Conservation (phyloP, 768 basidiomycete genomes). For the Leccinum fibrillosum region DNA sequence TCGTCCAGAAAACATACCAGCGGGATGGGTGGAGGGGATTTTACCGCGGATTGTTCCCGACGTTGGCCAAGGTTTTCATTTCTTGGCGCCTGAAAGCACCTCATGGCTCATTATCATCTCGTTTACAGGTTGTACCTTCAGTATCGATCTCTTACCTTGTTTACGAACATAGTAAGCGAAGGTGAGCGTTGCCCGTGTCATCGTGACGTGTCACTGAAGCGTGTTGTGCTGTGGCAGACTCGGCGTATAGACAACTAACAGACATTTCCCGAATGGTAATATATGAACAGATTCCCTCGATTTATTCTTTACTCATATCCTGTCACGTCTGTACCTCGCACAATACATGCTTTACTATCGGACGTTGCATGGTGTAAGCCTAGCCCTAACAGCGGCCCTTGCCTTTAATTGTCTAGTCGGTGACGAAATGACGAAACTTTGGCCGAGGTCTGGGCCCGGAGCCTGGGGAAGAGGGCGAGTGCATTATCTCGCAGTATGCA, state of each 20-base stretch:
- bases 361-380: constrained; percentile 10
- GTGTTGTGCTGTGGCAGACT: constrained; percentile 39
- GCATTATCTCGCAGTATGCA: constrained; percentile 50
- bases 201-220: constrained; percentile 1
- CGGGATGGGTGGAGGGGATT: constrained; percentile 92
- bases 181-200: constrained; percentile 39
- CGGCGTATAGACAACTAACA: constrained; percentile 46
- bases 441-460: constrained; percentile 7
- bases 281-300: constrained; percentile 22
- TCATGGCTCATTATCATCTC: constrained; percentile 2
- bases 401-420: background rate
- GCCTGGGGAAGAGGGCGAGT: constrained; percentile 46
- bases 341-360: constrained; percentile 17
- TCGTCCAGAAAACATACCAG: constrained; percentile 71
- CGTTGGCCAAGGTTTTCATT: constrained; percentile 75
- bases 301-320: constrained; percentile 23
- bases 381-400: background rate
- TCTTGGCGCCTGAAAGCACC: background rate
- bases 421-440: background rate
- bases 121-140: constrained; percentile 79
- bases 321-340: constrained; percentile 28
- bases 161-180: constrained; percentile 82
- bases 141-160: constrained; percentile 98
- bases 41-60: constrained; percentile 90
- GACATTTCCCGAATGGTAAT: constrained; percentile 13